Conservation (phyloP, 225 moss, liverwort and hornwort species). For the Sphagnum contortum region DNA sequence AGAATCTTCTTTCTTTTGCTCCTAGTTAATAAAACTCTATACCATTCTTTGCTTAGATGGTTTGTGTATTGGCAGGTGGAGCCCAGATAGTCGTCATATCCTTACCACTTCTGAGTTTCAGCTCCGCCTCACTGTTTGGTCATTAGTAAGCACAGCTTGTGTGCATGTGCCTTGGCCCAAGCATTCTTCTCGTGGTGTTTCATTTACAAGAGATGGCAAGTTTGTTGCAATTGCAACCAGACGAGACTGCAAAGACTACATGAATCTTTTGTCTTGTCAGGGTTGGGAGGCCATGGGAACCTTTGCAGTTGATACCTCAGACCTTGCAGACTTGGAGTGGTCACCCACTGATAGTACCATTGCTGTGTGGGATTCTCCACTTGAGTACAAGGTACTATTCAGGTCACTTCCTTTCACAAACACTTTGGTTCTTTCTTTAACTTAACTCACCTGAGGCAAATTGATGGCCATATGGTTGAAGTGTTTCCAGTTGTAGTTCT, state of each 20-base stretch:
- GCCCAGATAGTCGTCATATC: slow-evolving; percentile 88
- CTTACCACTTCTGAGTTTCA: slow-evolving; percentile 86
- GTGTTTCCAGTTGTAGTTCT: too few species aligned
- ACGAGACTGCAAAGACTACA: slow-evolving; percentile 78
- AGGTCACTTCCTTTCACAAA: background rate
- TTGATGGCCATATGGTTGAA: too few species aligned
- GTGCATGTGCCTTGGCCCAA: slow-evolving; percentile 90
- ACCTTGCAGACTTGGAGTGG: slow-evolving; percentile 90
- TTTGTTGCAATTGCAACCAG: slow-evolving; percentile 74
- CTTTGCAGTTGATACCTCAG: slow-evolving; percentile 67
- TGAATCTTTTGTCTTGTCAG: slow-evolving; percentile 76
- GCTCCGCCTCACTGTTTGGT: slow-evolving; percentile 86
- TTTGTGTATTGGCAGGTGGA: slow-evolving; percentile 34
- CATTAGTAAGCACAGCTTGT: slow-evolving; percentile 82
- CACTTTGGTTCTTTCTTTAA: background rate
- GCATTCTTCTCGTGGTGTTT: slow-evolving; percentile 57
- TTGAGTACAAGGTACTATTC: slow-evolving; percentile 80
- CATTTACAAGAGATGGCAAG: slow-evolving; percentile 72
- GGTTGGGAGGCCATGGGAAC: slow-evolving; percentile 88
- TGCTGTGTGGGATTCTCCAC: slow-evolving; percentile 94
- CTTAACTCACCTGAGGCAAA: too few species aligned
- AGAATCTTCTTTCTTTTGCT: too few species aligned
- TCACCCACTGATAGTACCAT: slow-evolving; percentile 91
- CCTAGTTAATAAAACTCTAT: too few species aligned
- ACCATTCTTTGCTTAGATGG: too few species aligned